Base-by-base conservation (phyloP, 139 green algal species). In the Chlorella sp. region DNA sequence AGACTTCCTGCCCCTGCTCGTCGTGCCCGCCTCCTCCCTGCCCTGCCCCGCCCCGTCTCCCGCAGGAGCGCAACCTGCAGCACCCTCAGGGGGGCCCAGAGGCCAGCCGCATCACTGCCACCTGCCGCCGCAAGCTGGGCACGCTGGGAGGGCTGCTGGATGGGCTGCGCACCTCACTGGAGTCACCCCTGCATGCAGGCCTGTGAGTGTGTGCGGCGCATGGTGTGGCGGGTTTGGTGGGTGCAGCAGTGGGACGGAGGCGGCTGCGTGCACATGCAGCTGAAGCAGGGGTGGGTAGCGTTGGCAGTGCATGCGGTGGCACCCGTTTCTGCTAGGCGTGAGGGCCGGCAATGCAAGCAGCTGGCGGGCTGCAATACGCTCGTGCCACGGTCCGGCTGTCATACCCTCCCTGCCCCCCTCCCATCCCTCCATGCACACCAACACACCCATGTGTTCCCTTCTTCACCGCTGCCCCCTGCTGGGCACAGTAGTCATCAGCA, bases 31-130 rank as follows among this genome's bases (percentile, higher is more conserved):
- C 77, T 61, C 4, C 37, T 3, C 22, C 22, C 77, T 7, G 22
- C 22, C 16, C 36, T n/a, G 21, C 30, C 69, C 21, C 69, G 32
- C 19, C 37, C n/a, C 5, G 22, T 26, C n/a, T 39, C 40, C 78
- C 30, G 40, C 93, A 98, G 95, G 96, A 98, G 61, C 94, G 96
- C 30, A 98, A 98, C 78, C 77, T 94, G 12, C 94, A 96, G 28
- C 86, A 95, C 82, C 88, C 95, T 7, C 88, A 91, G 57, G 95
- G 95, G 22, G 96, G 95, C 2, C 93, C 94, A 16, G 96, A 98
- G 69, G 96, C 95, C 9, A 97, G 95, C 2, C 93, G 96, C 1
- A 92, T 98, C 40, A 98, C 96, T 2, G 97, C 97, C 19, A 85
- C 91, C 16, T 96, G 95, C 1, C 91, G 97, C n/a, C 91, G 95